phyloP scores from a whole-genome alignment of 176 grass and related monocot genomes.

The Carex parvula region DNA sequence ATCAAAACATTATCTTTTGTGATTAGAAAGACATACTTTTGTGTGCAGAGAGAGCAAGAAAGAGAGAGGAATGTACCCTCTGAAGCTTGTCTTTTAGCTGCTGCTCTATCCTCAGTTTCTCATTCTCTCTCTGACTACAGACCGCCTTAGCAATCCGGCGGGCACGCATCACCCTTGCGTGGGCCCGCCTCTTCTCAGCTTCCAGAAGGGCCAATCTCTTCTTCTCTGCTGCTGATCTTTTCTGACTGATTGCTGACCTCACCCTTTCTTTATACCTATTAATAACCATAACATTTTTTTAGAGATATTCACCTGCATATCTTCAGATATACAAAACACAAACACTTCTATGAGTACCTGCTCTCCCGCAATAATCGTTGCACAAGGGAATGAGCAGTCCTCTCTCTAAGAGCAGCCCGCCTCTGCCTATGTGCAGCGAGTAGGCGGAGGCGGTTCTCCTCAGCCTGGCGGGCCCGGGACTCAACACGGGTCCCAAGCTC shows the following conservation, averaged over 20 bases:
- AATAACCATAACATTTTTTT: neutral
- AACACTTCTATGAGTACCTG: slow-evolving; percentile 28
- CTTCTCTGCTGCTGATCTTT: slow-evolving; percentile 81
- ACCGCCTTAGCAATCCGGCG: slow-evolving; percentile 53
- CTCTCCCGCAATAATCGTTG: slow-evolving; percentile 53
- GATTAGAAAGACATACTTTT: neutral
- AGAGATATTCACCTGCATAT: neutral
- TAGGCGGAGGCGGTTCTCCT: slow-evolving; percentile 73
- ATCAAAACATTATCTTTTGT: slow-evolving; percentile 8
- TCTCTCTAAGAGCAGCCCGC: slow-evolving; percentile 65
- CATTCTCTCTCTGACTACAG: slow-evolving; percentile 68
- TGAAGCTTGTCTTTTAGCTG: slow-evolving; percentile 80
- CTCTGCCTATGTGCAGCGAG: slow-evolving; percentile 59
- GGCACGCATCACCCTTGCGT: slow-evolving; percentile 61
- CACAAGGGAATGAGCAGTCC: slow-evolving; percentile 59
- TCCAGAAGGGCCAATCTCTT: slow-evolving; percentile 74
- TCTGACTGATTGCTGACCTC: slow-evolving; percentile 65
- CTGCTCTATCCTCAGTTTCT: slow-evolving; percentile 76
- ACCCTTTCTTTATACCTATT: slow-evolving; percentile 61
- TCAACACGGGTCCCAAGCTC: slow-evolving; percentile 78
- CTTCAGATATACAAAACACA: neutral
- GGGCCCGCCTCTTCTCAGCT: slow-evolving; percentile 74
- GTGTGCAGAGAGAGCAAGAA: neutral
- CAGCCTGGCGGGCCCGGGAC: slow-evolving; percentile 83
- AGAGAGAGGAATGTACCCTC: slow-evolving; percentile 45